phyloP scores from a whole-genome alignment of 495 filamentous ascomycete species.

The Penicillium ucsense region DNA sequence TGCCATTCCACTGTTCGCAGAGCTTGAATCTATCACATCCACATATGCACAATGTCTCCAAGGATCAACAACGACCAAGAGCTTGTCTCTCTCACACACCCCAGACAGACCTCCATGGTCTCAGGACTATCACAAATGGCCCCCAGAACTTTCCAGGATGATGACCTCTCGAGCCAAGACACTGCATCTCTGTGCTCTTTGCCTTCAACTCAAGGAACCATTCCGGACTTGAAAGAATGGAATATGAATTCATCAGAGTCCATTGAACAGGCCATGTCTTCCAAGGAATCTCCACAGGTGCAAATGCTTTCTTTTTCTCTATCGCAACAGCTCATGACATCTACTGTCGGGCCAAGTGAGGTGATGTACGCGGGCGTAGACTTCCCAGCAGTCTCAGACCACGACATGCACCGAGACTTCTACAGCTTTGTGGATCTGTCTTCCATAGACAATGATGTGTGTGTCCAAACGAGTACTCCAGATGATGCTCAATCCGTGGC shows the following conservation, averaged over 20 bases:
- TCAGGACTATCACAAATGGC: conserved; percentile 32
- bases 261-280: conserved; percentile 28
- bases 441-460: conserved; percentile 37
- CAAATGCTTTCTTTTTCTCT: conserved; percentile 40
- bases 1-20: conserved; percentile 6
- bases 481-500: conserved; percentile 36
- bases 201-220: conserved; percentile 26
- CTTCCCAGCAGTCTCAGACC: conserved; percentile 32
- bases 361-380: conserved; percentile 38
- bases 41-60: conserved; percentile 26
- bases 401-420: conserved; percentile 32
- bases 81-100: conserved; percentile 26
- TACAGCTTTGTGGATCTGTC: conserved; percentile 35
- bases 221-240: conserved; percentile 35
- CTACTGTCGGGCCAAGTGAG: conserved; percentile 34
- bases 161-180: conserved; percentile 39
- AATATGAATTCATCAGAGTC: conserved; percentile 30
- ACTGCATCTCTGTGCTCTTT: conserved; percentile 36
- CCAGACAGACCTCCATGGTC: conserved; percentile 29
- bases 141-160: conserved; percentile 38
- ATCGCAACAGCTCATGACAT: conserved; percentile 36
- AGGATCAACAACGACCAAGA: conserved; percentile 29
- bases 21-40: background rate
- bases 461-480: conserved; percentile 26
- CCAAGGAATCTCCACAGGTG: conserved; percentile 35